These are phyloP conservation scores for Heliamphora exappendiculata DNA, from an alignment of 148 eudicot genomes.

Conservation along the genomic window DNA sequence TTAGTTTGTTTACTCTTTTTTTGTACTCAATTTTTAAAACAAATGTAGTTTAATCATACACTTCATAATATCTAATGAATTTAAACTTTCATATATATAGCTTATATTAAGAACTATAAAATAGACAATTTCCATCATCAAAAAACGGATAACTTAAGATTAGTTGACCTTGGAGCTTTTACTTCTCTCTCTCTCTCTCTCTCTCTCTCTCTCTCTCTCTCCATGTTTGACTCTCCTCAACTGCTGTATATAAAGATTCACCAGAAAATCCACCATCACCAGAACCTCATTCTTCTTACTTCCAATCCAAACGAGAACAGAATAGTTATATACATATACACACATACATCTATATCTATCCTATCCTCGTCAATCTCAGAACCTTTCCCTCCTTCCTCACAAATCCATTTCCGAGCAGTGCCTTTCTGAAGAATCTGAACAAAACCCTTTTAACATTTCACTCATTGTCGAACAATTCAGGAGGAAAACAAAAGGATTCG, in stretches of 20 bases:
- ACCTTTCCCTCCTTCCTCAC: background rate
- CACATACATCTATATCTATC: background rate
- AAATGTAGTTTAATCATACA: too few species aligned
- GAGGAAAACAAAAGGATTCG: conserved; percentile 36
- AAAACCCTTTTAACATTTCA: background rate
- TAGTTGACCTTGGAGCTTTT: background rate
- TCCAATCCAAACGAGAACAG: background rate
- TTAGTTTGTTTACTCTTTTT: too few species aligned
- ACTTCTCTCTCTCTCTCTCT: background rate
- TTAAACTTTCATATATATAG: too few species aligned
- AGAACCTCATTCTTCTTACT: conserved; percentile 1
- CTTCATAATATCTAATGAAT: too few species aligned
- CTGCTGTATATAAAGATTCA: background rate
- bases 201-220: background rate
- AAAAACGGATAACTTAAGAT: too few species aligned
- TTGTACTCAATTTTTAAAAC: too few species aligned
- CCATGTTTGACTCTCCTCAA: background rate
- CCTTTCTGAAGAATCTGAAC: background rate
- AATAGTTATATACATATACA: background rate
- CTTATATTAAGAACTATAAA: too few species aligned
- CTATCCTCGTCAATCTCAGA: background rate
- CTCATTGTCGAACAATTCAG: background rate
- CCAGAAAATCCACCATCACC: background rate
- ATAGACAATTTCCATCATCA: too few species aligned
- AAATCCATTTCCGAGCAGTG: background rate